Conservation (phyloP, 331 rosid genomes). For the Dryas integrifolia region DNA sequence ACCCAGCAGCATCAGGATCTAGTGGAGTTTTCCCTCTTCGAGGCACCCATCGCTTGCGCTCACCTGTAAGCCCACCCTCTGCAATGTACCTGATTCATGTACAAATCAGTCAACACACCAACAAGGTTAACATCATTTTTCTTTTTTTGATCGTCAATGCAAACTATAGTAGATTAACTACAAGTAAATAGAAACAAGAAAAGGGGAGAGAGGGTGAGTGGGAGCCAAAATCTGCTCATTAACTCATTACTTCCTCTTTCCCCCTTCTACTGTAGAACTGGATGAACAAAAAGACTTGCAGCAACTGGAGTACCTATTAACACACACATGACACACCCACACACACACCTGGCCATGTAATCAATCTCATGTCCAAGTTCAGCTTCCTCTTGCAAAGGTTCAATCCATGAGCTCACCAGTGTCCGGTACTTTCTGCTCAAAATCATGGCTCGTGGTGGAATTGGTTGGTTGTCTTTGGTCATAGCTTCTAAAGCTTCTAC, state of each 20-base stretch:
- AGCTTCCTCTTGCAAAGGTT: constrained; percentile 96
- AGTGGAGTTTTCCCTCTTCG: constrained; percentile 87
- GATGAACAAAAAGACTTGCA: not conserved
- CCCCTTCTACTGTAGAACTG: not conserved
- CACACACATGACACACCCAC: constrained; percentile 38
- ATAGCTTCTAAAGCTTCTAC: constrained; percentile 85
- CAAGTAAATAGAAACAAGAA: not conserved
- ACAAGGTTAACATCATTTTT: not conserved
- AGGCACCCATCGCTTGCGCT: constrained; percentile 97
- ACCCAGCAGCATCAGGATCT: constrained; percentile 93
- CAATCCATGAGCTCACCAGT: constrained; percentile 97
- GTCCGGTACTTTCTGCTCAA: constrained; percentile 94
- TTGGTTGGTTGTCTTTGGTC: constrained; percentile 68
- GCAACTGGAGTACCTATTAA: not conserved
- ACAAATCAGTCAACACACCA: constrained; percentile 25
- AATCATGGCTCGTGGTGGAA: constrained; percentile 93
- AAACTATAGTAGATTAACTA: no score
- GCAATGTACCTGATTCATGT: constrained; percentile 63
- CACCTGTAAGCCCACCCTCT: constrained; percentile 98
- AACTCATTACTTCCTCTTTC: not conserved
- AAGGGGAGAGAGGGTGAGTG: not conserved
- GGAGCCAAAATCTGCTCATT: not conserved
- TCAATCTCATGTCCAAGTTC: constrained; percentile 97
- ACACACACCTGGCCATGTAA: constrained; percentile 77
- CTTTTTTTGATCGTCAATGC: no score